Base-by-base conservation (phyloP, 1,284 basidiomycete species). In the Tausonia pullulans region DNA sequence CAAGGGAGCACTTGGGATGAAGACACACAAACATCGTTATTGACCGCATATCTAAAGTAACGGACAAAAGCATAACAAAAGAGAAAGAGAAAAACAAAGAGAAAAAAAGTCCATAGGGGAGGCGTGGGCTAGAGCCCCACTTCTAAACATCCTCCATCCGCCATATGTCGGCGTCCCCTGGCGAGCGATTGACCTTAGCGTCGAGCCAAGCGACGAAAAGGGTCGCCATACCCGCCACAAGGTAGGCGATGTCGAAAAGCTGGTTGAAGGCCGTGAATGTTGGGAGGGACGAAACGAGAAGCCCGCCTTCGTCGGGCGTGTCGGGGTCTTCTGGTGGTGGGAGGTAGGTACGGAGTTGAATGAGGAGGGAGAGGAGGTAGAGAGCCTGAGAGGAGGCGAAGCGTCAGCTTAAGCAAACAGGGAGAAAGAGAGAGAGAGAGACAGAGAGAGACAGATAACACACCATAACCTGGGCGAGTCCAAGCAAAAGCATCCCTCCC, bases 181-280 rank as follows among this genome's bases (percentile, higher is more conserved):
- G 41, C 7, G 46, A 61, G n/a, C 61, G n/a, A 44, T 61, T 61
- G 16, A 58, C 50, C n/a, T 60, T 55, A 9, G n/a, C 48, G 52
- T 58, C 58, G 5, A 63, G 40, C 61, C 61, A 66, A 27, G 27
- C 52, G 41, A 61, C 16, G 16, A 60, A n/a, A 27, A 58, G 44
- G 44, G 75, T 75, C 3, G 68, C 68, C 0, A 69, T 54, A 1
- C 76, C 75, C 2, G 74, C 74, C 10, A 75, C 43, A 39, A 77
- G 65, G 64, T 77, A 78, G 50, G 74, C 69, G 41, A 73, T 62
- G 60, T 78, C 76, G 65, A 78, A 78, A 39, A 77, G 67, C 45
- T 75, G 68, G 11, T 76, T 76, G 67, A 78, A 78, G 0, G 76
- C 72, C 27, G 72, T 67, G 66, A 78, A 78, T 60, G 76, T 74